Conservation (phyloP, 2,329 filamentous ascomycete genomes). For the Fusarium sp. region DNA sequence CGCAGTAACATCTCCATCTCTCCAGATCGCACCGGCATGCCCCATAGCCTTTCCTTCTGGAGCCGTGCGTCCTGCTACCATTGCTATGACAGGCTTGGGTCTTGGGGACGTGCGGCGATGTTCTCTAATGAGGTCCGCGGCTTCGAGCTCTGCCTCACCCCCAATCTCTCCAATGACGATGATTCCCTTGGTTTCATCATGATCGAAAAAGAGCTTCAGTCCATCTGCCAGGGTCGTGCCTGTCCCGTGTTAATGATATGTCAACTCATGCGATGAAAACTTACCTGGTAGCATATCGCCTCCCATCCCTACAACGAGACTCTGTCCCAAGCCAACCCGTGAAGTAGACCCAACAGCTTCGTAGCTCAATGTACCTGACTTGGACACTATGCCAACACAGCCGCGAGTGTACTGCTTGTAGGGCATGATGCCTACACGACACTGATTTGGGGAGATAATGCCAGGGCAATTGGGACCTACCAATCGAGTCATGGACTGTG, state of each 20-base stretch:
- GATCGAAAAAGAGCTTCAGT: constrained; percentile 71
- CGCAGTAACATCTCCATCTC: constrained; percentile 44
- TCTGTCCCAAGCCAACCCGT: constrained; percentile 78
- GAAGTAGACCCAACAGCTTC: constrained; percentile 81
- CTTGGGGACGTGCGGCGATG: constrained; percentile 63
- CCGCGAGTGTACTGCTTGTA: constrained; percentile 60
- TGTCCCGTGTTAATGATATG: not conserved
- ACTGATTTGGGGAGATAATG: constrained; percentile 79
- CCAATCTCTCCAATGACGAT: constrained; percentile 78
- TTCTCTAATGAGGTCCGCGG: constrained; percentile 75
- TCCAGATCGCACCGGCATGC: constrained; percentile 72
- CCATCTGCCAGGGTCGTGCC: constrained; percentile 77
- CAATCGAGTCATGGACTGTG: constrained; percentile 75
- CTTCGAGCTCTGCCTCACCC: constrained; percentile 73
- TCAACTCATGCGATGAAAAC: rapidly evolving
- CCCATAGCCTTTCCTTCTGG: constrained; percentile 73
- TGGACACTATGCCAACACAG: constrained; percentile 78
- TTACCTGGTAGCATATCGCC: constrained; percentile 76
- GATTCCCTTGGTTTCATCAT: constrained; percentile 75
- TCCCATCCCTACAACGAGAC: constrained; percentile 79
- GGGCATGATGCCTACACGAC: constrained; percentile 57
- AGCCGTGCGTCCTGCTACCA: constrained; percentile 72
- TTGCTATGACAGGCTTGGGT: constrained; percentile 71
- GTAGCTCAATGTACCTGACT: constrained; percentile 82
- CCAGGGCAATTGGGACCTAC: constrained; percentile 85